phyloP scores from a whole-genome alignment of 176 grass and related monocot species.

The Triticum monococcum region DNA sequence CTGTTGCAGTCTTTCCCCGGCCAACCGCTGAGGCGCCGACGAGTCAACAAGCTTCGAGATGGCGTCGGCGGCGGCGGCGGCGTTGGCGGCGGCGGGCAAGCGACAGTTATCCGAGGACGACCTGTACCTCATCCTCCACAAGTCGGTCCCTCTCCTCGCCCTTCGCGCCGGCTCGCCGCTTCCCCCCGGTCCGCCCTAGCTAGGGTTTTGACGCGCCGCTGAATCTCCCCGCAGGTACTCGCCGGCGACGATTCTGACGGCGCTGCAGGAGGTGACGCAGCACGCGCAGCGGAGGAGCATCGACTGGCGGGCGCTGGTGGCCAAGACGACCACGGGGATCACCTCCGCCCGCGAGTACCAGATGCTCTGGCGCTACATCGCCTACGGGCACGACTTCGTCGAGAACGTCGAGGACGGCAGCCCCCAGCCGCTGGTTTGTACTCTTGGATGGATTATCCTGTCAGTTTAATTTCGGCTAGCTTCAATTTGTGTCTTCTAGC shows the following conservation, averaged over 20 bases:
- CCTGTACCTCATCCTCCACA: conserved; percentile 65
- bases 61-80: not conserved
- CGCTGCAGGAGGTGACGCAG: conserved; percentile 73
- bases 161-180: not conserved
- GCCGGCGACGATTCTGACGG: conserved; percentile 63
- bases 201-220: conserved; percentile 56
- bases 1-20: not conserved
- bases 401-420: conserved; percentile 39
- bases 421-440: conserved; percentile 65
- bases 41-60: not conserved
- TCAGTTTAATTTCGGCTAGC: not conserved
- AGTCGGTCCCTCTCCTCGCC: conserved; percentile 14
- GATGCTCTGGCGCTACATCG: conserved; percentile 93
- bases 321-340: conserved; percentile 70
- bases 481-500: not conserved
- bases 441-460: conserved; percentile 8
- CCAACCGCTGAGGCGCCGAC: not conserved
- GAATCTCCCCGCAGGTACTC: conserved; percentile 53
- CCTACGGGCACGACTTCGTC: conserved; percentile 51
- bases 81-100: conserved; percentile 34
- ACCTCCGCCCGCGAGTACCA: conserved; percentile 83
- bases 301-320: conserved; percentile 66
- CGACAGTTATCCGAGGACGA: conserved; percentile 71
- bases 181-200: conserved; percentile 9
- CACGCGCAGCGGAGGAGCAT: conserved; percentile 35